Evolutionary conservation across 73 alveolate species (phyloP).

Genomic region (Tetrahymena thermophila): DNA sequence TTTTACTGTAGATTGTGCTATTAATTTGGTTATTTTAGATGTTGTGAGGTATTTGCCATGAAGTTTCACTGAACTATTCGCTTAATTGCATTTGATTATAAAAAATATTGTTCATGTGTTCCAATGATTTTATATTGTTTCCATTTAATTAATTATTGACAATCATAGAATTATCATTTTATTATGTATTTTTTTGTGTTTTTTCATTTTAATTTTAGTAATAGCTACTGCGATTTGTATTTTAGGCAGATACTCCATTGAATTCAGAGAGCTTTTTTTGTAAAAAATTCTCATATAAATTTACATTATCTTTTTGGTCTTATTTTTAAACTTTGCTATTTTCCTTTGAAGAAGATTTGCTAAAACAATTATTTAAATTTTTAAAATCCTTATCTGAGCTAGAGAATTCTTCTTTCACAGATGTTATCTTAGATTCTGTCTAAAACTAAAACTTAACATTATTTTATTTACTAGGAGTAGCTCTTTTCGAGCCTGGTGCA

Average conservation of each 20-base stretch:
- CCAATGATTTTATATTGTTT: background rate
- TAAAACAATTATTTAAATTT: background rate
- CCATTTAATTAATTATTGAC: background rate
- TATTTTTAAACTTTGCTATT: background rate
- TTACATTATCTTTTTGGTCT: background rate
- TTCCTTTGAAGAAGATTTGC: background rate
- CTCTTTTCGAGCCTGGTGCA: background rate
- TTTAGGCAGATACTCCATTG: background rate
- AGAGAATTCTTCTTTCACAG: background rate
- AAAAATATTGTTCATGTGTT: background rate
- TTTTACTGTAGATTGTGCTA: background rate
- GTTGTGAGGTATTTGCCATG: background rate
- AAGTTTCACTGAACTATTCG: background rate
- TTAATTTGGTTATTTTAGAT: background rate
- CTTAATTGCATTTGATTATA: background rate
- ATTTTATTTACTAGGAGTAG: background rate
- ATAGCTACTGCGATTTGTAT: background rate
- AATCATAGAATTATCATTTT: background rate
- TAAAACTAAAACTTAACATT: background rate
- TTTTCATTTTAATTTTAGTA: background rate
- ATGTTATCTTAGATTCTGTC: background rate
- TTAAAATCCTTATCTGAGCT: background rate
- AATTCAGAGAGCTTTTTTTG: background rate
- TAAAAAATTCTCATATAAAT: background rate
- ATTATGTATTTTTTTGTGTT: background rate